Evolutionary conservation across 352 stramenopile species (phyloP).

Genomic region (Globisporangium lucens): DNA sequence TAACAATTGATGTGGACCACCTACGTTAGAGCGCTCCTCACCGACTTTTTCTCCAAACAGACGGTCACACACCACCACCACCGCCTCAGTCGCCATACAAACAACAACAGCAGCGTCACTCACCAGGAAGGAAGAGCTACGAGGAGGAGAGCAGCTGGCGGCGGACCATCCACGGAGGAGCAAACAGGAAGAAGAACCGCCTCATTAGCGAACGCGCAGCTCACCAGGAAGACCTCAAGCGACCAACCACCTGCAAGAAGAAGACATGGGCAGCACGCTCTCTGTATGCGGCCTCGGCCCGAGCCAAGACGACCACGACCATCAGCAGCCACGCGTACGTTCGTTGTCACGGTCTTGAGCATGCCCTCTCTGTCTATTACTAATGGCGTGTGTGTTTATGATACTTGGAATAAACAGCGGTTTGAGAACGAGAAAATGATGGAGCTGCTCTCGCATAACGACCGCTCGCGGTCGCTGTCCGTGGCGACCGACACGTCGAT

Average conservation of each 20-base stretch:
- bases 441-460: slow-evolving; percentile 18
- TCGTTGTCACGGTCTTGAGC: background rate
- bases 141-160: background rate
- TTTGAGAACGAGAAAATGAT: slow-evolving; percentile 29
- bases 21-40: background rate
- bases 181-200: background rate
- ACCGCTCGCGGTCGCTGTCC: slow-evolving; percentile 37
- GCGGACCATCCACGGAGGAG: background rate
- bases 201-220: slow-evolving; percentile 9
- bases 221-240: background rate
- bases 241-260: background rate
- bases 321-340: slow-evolving; percentile 24
- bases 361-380: background rate
- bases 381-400: background rate
- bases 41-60: background rate
- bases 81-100: background rate
- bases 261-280: slow-evolving; percentile 31
- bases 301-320: slow-evolving; percentile 14
- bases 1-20: background rate
- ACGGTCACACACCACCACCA: background rate
- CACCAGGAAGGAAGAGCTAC: background rate
- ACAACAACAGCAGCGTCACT: background rate
- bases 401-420: slow-evolving; percentile 1
- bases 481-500: slow-evolving; percentile 44
- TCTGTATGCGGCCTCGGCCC: slow-evolving; percentile 39